Percentiles rank a stretch among this genome's conserved stretches.
These are phyloP conservation scores for Lycium barbarum DNA, from an alignment of 257 asterid genomes.

Conservation along the genomic window DNA sequence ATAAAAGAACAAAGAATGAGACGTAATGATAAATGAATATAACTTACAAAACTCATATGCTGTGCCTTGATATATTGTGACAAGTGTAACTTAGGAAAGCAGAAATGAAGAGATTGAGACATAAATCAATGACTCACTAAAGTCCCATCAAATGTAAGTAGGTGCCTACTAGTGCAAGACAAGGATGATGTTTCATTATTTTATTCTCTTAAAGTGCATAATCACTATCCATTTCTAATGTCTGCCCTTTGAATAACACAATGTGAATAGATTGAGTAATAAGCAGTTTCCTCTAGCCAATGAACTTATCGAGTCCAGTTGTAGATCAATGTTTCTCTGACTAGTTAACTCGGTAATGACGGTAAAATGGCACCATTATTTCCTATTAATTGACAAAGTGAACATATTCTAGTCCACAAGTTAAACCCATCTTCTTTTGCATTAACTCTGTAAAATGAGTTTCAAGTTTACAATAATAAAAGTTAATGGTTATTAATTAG, in stretches of 20 bases:
- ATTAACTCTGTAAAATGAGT: background rate
- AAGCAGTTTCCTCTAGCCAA: no score
- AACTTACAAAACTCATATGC: background rate
- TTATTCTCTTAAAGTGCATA: background rate
- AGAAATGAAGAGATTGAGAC: no score
- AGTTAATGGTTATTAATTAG: background rate
- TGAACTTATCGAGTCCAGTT: no score
- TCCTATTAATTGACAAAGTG: background rate
- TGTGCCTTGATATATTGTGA: background rate
- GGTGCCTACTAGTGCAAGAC: background rate
- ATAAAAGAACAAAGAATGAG: background rate
- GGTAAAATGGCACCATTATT: background rate
- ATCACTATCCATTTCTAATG: no score
- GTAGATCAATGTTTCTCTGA: background rate
- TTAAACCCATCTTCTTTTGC: background rate
- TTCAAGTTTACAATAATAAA: background rate
- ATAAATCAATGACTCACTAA: no score
- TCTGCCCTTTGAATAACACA: background rate
- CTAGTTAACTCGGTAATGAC: background rate
- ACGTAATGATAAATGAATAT: background rate
- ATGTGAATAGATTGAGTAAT: no score
- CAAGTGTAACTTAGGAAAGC: background rate
- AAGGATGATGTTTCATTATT: background rate
- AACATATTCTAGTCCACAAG: background rate
- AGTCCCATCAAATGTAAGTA: background rate